Conservation (phyloP, 108 stramenopile species). For the Skeletonema potamos region DNA sequence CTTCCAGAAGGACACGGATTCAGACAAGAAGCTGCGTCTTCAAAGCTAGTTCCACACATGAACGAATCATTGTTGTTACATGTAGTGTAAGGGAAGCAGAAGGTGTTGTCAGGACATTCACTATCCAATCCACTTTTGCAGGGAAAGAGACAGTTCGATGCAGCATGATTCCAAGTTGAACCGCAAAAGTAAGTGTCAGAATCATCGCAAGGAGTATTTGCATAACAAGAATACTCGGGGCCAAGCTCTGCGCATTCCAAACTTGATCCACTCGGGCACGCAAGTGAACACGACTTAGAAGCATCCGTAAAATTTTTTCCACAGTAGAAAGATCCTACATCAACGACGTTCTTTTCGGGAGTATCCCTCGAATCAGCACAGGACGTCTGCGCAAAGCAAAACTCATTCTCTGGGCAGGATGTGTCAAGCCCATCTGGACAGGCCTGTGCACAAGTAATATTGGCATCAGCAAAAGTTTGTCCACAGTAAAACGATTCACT, state of each 20-base stretch:
- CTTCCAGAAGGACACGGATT: constrained; percentile 73
- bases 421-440: constrained; percentile 38
- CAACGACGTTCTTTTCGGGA: not conserved
- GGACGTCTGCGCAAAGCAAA: constrained; percentile 43
- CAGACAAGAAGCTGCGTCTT: constrained; percentile 34
- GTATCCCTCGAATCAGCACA: constrained; percentile 7
- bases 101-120: constrained; percentile 66
- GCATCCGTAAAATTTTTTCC: constrained; percentile 47
- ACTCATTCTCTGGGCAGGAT: constrained; percentile 25
- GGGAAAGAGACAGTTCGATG: constrained; percentile 60
- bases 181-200: constrained; percentile 74
- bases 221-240: constrained; percentile 42
- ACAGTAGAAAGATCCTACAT: constrained; percentile 41
- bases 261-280: constrained; percentile 43
- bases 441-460: constrained; percentile 29
- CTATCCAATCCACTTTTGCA: constrained; percentile 62
- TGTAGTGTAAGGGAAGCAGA: constrained; percentile 45
- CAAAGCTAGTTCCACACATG: constrained; percentile 50
- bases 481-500: constrained; percentile 43
- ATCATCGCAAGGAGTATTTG: constrained; percentile 43
- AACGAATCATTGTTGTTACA: constrained; percentile 41
- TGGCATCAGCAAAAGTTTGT: constrained; percentile 31
- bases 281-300: constrained; percentile 37
- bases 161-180: constrained; percentile 78
- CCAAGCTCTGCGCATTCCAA: constrained; percentile 40